Base-by-base conservation (phyloP, 164 flowering plant species). In the Stephania japonica region DNA sequence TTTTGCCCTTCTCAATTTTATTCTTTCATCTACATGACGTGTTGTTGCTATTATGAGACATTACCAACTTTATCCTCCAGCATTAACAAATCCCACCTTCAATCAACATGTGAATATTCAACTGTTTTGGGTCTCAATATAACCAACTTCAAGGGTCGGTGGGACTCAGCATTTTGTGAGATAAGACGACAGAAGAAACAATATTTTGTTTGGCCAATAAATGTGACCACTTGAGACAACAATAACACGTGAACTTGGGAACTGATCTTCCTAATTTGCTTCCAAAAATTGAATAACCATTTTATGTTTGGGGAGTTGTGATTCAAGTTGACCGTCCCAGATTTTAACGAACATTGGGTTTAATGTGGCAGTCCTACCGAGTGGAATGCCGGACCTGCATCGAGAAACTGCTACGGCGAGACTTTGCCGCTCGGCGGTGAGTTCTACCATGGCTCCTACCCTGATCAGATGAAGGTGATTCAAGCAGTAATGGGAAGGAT, bases 401-500 rank as follows among this genome's bases (percentile, higher is more conserved):
- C 87, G 0, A 89, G 82, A 78, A 95, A 85, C 71, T 95, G 99
- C 70, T 93, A 90, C 53, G 94, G 96, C 0, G 93, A 91, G 82
- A 93, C 89, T 1, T 56, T 66, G 1, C 99, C 99, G 0, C 75
- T 80, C 59, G 81, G 69, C 3, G 90, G 93, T 5, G 75, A 76
- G 14, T 70, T 71, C 18, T 88, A 84, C 71, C 83, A 87, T 0
- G 90, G 86, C 3, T 75, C 80, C 0, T 87, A 86, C 77, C 83
- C 91, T 4, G 89, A 86, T 73, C 96, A 90, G 74, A 87, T 85
- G 93, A 86, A 73, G 71, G 91, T 89, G 63, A 70, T 91, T 66
- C 75, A 84, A n/a, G 70, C 65, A 7, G 94, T 88, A 70, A 69
- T 95, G 0, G 70, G 69, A 19, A 84, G 76, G 14, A 91, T 91